Conservation (phyloP, 1,284 basidiomycete species). For the Malassezia japonica region DNA sequence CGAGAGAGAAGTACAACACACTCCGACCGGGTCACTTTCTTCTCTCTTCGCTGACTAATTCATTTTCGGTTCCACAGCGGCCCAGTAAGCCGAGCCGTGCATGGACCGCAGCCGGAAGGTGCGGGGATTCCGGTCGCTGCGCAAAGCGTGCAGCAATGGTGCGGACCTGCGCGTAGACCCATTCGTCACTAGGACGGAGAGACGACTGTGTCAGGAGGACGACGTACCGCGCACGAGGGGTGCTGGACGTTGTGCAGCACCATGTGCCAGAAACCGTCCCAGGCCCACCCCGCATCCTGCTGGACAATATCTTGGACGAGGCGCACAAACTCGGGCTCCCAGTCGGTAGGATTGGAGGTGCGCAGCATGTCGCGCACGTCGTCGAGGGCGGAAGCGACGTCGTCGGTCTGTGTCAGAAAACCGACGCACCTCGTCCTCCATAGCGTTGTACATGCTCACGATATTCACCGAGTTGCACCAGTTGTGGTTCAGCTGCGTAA, state of each 20-base stretch:
- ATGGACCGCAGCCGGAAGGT: neutral
- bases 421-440: constrained; percentile 45
- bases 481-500: constrained; percentile 35
- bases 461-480: constrained; percentile 54
- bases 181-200: neutral
- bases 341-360: neutral
- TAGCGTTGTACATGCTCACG: constrained; percentile 50
- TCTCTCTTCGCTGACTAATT: neutral
- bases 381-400: constrained; percentile 50
- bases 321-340: constrained; percentile 25
- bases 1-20: no score
- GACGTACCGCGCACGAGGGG: constrained; percentile 7
- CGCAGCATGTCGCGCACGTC: constrained; percentile 52
- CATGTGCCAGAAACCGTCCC: constrained; percentile 42
- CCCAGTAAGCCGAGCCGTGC: neutral
- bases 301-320: constrained; percentile 30
- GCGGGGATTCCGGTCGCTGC: neutral
- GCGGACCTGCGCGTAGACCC: neutral
- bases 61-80: neutral
- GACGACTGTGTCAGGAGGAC: neutral
- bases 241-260: constrained; percentile 20
- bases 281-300: constrained; percentile 42
- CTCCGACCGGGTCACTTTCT: no score
- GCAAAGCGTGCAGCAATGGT: constrained; percentile 4
- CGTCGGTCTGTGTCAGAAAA: constrained; percentile 5